Evolutionary conservation across 306 rosid genomes (phyloP).

Genomic region (Dicorynia guianensis): DNA sequence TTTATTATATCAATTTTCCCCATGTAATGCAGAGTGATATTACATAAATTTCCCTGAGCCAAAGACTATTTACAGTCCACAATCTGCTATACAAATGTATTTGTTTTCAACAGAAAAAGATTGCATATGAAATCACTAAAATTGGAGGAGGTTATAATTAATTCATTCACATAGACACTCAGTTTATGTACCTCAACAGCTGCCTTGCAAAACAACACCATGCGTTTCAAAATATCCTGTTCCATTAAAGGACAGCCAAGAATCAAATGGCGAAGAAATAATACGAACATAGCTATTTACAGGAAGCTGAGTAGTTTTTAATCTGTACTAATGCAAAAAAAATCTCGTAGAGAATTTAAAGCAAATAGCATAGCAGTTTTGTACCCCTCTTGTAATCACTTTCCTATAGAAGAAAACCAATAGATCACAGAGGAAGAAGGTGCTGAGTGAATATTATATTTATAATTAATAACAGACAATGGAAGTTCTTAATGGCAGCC

Average conservation of each 20-base stretch:
- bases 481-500: conserved; percentile 11
- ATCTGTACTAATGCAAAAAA: conserved; percentile 24
- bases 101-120: background rate
- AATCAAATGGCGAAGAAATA: conserved; percentile 40
- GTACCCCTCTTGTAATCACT: conserved; percentile 31
- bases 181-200: conserved; percentile 79
- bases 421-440: conserved; percentile 1
- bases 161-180: conserved; percentile 31
- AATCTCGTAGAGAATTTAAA: conserved; percentile 29
- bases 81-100: background rate
- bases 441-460: background rate
- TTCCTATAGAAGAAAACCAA: conserved; percentile 31
- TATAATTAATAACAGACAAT: background rate
- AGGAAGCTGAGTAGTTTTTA: conserved; percentile 14
- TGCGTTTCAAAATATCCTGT: conserved; percentile 93
- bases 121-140: background rate
- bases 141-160: background rate
- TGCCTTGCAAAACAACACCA: conserved; percentile 92
- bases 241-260: conserved; percentile 47
- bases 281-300: conserved; percentile 30
- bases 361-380: conserved; percentile 23
- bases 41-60: conserved; percentile 28
- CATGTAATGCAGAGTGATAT: conserved; percentile 4
- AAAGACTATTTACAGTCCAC: conserved; percentile 20
- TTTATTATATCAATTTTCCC: conserved; percentile 1